Evolutionary conservation across 306 rosid genomes (phyloP), one percentile per base, ranked within the genome.

Genomic region (Begonia loranthoides): DNA sequence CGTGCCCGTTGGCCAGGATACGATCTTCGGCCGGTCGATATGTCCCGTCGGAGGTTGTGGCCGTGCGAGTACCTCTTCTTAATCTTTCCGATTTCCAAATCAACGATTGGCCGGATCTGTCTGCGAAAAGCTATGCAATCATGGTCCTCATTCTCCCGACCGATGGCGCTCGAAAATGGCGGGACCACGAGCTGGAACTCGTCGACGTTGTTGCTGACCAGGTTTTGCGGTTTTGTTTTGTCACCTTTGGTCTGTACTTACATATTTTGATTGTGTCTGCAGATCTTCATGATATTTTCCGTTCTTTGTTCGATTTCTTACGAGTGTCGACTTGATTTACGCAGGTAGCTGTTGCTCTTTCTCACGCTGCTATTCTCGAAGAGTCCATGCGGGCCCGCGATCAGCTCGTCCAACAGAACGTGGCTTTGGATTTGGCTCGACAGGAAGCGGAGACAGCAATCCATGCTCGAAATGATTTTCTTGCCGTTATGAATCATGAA

Each of bases 191-290:
- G 68, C 52, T 87, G 77, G 96, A 87, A 65, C 78, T 87, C 13
- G 87, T 82, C 50, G 82, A 87, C 58, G 94, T 87, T 63, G 96
- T 87, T 58, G 96, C 96, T 1, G 96, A 87, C 72, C 96, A 87
- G 94, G 96, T 82, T 36, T 10, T 41, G 49, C 54, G 54, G 36
- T 4, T 28, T 28, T 28, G 7, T 28, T 28, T 28, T n/a, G n/a
- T n/a, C n/a, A n/a, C n/a, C n/a, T n/a, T n/a, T n/a, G n/a, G n/a
- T n/a, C n/a, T n/a, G n/a, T n/a, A n/a, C n/a, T n/a, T n/a, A n/a
- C n/a, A n/a, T n/a, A n/a, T n/a, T n/a, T n/a, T n/a, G n/a, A n/a
- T n/a, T 19, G 22, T 19, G 3, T 19, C 22, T 19, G 22, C 22
- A 19, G 22, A 19, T 19, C 3, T 19, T 19, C 22, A 19, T 19